Evolutionary conservation across 2,329 filamentous ascomycete species (phyloP), one percentile per base, ranked within the genome.

Genomic region (Myriosclerotinia duriaeana): DNA sequence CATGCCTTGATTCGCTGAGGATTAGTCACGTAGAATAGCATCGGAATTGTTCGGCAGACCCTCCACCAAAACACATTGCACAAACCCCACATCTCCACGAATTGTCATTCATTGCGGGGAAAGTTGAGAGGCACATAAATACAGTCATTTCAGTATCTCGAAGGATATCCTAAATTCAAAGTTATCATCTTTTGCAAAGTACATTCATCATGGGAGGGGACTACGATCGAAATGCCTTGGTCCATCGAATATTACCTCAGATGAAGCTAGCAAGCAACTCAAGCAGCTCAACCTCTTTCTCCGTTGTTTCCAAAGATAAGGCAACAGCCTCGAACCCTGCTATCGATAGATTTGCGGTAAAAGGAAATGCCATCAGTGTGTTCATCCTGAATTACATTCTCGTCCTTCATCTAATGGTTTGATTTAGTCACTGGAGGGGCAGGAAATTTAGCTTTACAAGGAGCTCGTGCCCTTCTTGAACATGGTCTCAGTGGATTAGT

Each of bases 401-500:
- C 14, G 17, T 22, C 14, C 46, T 12, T 50, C 2, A 38, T 30
- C 53, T 64, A 59, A 64, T 12, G 22, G 0, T n/a, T 44, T 11
- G 30, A 44, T 54, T 66, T 68, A 54, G 71, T 91, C 15, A 90
- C 89, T 0, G 89, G 89, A 22, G 89, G 88, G 42, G 84, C 86
- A 17, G 89, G 89, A 5, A 86, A 83, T 14, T 79, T 90, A 0
- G 88, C 85, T 8, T 79, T 88, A 11, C 80, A 81, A 65, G 82
- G 83, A 38, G 84, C 84, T 1, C 78, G 82, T 55, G 88, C 88
- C 1, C 81, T 92, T 26, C 85, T 91, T 48, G 87, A 91, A 76
- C 89, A 91, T 72, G 89, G 89, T 9, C 78, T 86, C 2, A 74
- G 78, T 0, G 85, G 84, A 2, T 78, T 90, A 14, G 81, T 81